Evolutionary conservation across 192 early-diverging fungal species (phyloP).

Genomic region (Umbelopsis sp.): DNA sequence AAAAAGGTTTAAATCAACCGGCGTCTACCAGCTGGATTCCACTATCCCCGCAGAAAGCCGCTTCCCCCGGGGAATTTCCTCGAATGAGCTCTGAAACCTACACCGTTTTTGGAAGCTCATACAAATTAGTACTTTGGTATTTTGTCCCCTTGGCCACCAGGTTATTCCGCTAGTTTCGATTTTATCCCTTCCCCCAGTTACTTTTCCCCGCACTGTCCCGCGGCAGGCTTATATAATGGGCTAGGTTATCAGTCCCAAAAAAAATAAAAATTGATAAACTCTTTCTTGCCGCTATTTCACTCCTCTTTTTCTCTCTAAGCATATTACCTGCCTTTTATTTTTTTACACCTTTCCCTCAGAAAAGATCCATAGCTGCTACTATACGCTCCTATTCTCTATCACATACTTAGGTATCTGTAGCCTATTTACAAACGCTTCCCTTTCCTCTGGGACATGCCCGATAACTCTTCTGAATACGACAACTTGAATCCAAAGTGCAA

Average conservation of each 20-base stretch:
- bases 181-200: background rate
- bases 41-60: background rate
- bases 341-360: background rate
- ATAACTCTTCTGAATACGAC: background rate
- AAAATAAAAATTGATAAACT: background rate
- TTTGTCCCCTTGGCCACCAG: background rate
- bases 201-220: slow-evolving; percentile 12
- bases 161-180: background rate
- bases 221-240: slow-evolving; percentile 12
- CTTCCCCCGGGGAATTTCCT: background rate
- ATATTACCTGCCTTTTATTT: background rate
- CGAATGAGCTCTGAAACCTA: background rate
- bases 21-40: too few relatives aligned
- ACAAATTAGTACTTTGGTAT: background rate
- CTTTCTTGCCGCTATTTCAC: background rate
- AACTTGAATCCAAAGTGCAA: background rate
- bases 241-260: background rate
- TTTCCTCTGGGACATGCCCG: background rate
- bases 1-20: too few relatives aligned
- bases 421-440: background rate
- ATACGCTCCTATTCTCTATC: background rate
- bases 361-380: background rate
- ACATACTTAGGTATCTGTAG: background rate
- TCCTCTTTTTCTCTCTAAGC: background rate
- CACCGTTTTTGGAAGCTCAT: background rate